phyloP scores from a whole-genome alignment of 208 protist genomes.

The Crithidia expoeki region DNA sequence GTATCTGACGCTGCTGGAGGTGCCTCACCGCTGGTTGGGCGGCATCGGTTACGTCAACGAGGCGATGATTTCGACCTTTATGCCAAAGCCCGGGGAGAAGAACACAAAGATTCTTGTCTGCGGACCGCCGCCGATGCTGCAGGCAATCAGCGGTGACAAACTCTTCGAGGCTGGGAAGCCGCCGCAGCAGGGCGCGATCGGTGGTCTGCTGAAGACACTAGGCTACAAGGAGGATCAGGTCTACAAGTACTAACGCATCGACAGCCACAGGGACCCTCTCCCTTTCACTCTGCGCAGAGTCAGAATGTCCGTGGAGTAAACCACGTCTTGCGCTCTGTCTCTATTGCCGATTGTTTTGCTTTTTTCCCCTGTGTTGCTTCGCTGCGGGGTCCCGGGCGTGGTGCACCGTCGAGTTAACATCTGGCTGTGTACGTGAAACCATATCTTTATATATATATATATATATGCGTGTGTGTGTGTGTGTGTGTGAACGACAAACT shows the following conservation, averaged over 20 bases:
- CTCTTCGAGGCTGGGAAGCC: slow-evolving; percentile 55
- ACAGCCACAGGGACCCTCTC: not conserved
- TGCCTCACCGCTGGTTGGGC: slow-evolving; percentile 77
- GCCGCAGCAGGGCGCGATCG: slow-evolving; percentile 71
- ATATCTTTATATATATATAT: too few species aligned
- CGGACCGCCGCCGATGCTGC: slow-evolving; percentile 87
- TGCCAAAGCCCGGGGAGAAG: slow-evolving; percentile 75
- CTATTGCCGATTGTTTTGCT: not conserved
- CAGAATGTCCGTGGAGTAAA: too few species aligned
- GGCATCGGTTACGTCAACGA: slow-evolving; percentile 82
- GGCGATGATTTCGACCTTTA: slow-evolving; percentile 82
- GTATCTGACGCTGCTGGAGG: slow-evolving; percentile 85
- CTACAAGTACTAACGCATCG: slow-evolving; percentile 76
- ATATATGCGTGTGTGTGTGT: not conserved
- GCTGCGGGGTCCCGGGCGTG: not conserved
- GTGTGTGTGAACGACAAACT: not conserved
- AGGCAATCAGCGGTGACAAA: slow-evolving; percentile 87
- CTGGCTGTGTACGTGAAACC: too few species aligned
- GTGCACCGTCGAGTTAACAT: too few species aligned
- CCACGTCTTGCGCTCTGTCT: too few species aligned
- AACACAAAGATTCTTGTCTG: slow-evolving; percentile 84
- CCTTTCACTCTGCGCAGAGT: not conserved
- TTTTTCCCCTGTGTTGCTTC: not conserved
- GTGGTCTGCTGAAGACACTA: slow-evolving; percentile 68
- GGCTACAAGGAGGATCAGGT: slow-evolving; percentile 85